phyloP scores from a whole-genome alignment of 2,329 filamentous ascomycete genomes.

The Botrytis fabae region DNA sequence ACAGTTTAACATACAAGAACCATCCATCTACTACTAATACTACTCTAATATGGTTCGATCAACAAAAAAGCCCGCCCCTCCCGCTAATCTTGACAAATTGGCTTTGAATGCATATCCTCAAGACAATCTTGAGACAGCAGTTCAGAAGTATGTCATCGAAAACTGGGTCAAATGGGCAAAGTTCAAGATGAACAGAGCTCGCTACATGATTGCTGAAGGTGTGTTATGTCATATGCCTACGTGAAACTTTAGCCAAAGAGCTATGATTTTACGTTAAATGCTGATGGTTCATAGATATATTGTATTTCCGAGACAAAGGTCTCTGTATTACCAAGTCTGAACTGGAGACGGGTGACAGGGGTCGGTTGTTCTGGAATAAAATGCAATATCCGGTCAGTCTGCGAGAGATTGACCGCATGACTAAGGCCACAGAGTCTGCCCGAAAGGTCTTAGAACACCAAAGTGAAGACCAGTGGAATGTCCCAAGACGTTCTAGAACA shows the following conservation, averaged over 20 bases:
- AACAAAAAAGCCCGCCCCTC: neutral
- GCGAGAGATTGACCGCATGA: neutral
- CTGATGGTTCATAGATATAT: neutral
- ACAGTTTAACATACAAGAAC: rapidly evolving
- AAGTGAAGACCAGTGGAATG: neutral
- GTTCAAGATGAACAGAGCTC: neutral
- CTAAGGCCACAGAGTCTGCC: no score
- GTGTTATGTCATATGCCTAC: neutral
- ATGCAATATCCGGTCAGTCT: neutral
- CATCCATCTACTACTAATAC: neutral
- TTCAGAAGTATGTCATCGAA: neutral
- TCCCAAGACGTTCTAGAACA: neutral
- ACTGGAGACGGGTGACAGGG: no score
- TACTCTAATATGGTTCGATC: neutral
- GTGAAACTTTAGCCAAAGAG: no score
- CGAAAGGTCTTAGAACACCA: neutral
- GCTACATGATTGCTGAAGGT: neutral
- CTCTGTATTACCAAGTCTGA: neutral
- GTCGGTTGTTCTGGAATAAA: neutral
- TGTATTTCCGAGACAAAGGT: neutral
- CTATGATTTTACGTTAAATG: neutral
- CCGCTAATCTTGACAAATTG: neutral
- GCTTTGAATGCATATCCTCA: neutral
- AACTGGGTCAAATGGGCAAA: neutral
- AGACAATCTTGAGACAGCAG: neutral